Conservation (phyloP, 179 eudicot genomes). For the Corrigiola litoralis region DNA sequence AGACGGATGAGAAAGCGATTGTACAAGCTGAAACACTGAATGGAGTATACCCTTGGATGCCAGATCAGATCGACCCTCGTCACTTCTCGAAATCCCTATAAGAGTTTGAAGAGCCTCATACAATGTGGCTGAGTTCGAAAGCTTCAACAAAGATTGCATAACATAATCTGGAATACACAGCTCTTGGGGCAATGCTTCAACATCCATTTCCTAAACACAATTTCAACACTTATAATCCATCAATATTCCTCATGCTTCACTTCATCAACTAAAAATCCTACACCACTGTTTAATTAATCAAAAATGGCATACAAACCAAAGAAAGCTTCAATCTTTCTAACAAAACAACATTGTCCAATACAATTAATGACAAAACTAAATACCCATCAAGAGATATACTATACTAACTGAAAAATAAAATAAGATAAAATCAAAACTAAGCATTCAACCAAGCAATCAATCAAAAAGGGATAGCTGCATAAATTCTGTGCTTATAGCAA, state of each 20-base stretch:
- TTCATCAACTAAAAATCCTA: too few species aligned
- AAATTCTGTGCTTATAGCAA: too few species aligned
- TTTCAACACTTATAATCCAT: background rate
- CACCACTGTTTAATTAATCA: background rate
- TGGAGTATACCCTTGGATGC: slow-evolving; percentile 43
- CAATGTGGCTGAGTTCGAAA: slow-evolving; percentile 38
- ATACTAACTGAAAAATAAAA: too few species aligned
- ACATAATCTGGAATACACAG: slow-evolving; percentile 32
- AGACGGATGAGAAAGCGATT: slow-evolving; percentile 29
- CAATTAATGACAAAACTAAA: background rate
- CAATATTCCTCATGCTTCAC: background rate
- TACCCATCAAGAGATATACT: background rate
- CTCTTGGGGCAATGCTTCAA: slow-evolving; percentile 15
- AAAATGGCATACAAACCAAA: background rate
- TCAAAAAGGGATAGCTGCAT: background rate
- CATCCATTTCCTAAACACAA: slow-evolving; percentile 29
- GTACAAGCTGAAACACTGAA: slow-evolving; percentile 40
- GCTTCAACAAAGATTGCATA: slow-evolving; percentile 33
- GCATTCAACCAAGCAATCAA: background rate
- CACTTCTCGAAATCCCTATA: slow-evolving; percentile 38
- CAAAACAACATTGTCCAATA: background rate
- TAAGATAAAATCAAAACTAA: too few species aligned
- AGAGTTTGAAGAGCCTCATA: slow-evolving; percentile 47
- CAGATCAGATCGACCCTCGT: slow-evolving; percentile 57
- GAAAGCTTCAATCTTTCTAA: background rate